Evolutionary conservation across 495 filamentous ascomycete genomes (phyloP).

Genomic region (Neurospora sp.): DNA sequence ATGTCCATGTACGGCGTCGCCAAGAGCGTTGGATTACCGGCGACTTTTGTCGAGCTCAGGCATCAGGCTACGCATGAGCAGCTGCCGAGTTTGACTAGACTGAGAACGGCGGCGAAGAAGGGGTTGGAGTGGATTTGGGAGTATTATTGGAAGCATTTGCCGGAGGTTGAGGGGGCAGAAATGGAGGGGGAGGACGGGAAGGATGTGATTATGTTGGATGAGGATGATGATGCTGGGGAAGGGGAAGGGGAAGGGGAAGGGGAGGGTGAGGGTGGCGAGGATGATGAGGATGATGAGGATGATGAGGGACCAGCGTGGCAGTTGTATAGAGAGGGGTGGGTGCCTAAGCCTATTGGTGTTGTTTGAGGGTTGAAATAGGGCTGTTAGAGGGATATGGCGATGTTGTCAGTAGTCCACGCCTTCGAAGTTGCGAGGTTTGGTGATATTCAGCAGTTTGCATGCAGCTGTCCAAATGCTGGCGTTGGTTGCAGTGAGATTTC

Average conservation of each 20-base stretch:
- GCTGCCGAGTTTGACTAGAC: conserved; percentile 59
- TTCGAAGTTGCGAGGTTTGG: neutral
- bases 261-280: conserved; percentile 2
- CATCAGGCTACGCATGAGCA: conserved; percentile 87
- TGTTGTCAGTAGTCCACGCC: neutral
- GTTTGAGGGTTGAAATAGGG: conserved; percentile 17
- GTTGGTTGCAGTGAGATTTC: no score
- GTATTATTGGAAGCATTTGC: conserved; percentile 66
- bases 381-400: neutral
- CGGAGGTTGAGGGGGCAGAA: conserved; percentile 6
- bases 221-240: conserved; percentile 3
- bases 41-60: conserved; percentile 78
- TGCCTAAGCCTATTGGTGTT: conserved; percentile 52
- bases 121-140: conserved; percentile 81
- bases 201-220: conserved; percentile 1
- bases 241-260: conserved; percentile 6
- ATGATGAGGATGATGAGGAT: neutral
- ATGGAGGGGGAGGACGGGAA: neutral
- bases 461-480: neutral
- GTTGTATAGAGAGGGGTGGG: conserved; percentile 45
- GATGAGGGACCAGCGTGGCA: conserved; percentile 34
- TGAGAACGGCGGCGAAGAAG: conserved; percentile 53
- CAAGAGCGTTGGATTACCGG: conserved; percentile 62
- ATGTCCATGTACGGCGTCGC: conserved; percentile 79
- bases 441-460: neutral